Evolutionary conservation across 148 eudicot species (phyloP).

Genomic region (Rhododendron griersonianum): DNA sequence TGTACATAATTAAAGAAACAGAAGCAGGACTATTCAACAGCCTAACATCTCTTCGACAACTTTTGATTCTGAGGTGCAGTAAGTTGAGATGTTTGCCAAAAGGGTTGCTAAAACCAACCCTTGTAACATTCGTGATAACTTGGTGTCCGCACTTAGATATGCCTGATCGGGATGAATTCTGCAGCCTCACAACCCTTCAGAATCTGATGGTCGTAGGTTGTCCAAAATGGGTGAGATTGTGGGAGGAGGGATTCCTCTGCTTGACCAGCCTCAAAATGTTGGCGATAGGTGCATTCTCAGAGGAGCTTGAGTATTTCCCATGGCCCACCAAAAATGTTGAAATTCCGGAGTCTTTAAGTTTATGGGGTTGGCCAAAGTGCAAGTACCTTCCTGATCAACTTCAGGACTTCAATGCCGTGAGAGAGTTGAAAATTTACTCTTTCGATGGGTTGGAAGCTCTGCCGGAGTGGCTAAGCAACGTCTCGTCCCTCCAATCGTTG

Average conservation of each 20-base stretch:
- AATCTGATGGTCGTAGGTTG: not conserved
- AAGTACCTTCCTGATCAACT: conserved; percentile 9
- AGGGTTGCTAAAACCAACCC: not conserved
- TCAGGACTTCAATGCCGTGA: conserved; percentile 4
- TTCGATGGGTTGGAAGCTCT: conserved; percentile 11
- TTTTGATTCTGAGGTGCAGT: not conserved
- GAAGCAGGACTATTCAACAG: too few relatives aligned
- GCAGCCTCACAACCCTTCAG: not conserved
- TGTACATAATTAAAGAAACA: too few relatives aligned
- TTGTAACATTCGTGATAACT: not conserved
- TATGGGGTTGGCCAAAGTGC: not conserved
- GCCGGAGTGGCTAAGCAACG: conserved; percentile 15
- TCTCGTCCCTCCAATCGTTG: conserved; percentile 1
- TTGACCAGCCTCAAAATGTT: not conserved
- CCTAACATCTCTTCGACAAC: too few relatives aligned
- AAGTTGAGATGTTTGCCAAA: not conserved
- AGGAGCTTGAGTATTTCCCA: not conserved
- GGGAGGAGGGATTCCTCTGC: not conserved
- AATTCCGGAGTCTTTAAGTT: not conserved
- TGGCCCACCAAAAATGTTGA: not conserved
- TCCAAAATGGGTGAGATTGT: not conserved
- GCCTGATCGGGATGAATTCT: not conserved
- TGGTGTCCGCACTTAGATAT: not conserved
- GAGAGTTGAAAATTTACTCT: not conserved
- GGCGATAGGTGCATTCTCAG: not conserved